Base-by-base conservation (phyloP, 176 grass and related monocot species). In the Eremochloa ophiuroides region DNA sequence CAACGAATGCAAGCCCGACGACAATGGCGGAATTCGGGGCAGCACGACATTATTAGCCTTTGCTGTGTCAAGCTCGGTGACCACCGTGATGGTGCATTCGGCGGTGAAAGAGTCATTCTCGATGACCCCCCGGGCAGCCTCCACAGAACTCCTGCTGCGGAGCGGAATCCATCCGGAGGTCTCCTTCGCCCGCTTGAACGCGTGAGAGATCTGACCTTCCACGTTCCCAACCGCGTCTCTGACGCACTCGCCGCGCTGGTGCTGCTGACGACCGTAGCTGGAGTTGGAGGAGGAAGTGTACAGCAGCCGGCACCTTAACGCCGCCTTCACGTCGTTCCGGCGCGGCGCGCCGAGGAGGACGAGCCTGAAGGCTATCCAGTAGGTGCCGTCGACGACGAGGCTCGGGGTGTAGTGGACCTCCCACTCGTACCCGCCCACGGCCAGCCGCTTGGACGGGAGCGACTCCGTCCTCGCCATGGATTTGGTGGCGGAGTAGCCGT, bases 361-460 rank as follows among this genome's bases (percentile, higher is more conserved):
- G 73, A 72, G 31, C 44, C 22, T 60, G 25, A 71, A 70, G 0
- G 75, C 58, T 2, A 86, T 5, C 67, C 40, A 62, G 44, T 10
- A 33, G 9, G 15, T 17, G 41, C 18, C 18, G 26, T 27, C 27
- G 37, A 2, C 44, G 38, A 40, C 44, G 37, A 26, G 40, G 31
- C 16, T 48, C 6, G 84, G 77, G 29, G 77, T 74, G 68, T 81
- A 87, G 30, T n/a, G 23, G 56, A 87, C 62, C 25, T 50, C 39
- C 84, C 84, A 81, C 50, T 75, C 55, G 79, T 81, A 75, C 15
- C 67, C 77, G 27, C 56, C 77, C 12, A 74, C 68, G 28, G 66
- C 37, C 7, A 87, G 79, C 7, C 66, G 76, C 33, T 43, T 58
- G 3, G 83, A 86, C 30, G 75, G 48, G 25, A 86, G 23, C 66